Percentiles rank a stretch among this genome's conserved stretches.
phyloP scores from a whole-genome alignment of 768 basidiomycete genomes.

The Auricularia sp. region DNA sequence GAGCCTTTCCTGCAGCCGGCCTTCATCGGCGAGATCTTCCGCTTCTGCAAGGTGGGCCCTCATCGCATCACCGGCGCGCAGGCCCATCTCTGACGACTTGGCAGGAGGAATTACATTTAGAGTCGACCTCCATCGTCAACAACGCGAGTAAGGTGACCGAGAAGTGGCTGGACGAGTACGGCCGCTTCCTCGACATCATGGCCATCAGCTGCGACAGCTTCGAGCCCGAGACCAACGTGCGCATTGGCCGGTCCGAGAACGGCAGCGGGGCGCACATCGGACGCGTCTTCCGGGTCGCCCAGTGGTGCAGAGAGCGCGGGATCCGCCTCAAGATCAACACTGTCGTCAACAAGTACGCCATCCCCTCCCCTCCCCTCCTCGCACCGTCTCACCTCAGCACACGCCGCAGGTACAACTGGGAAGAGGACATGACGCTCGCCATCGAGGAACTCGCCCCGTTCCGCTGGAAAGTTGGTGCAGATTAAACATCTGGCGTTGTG shows the following conservation, averaged over 20 bases:
- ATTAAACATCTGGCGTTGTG: not conserved
- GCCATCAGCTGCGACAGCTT: slow-evolving; percentile 34
- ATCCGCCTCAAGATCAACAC: slow-evolving; percentile 31
- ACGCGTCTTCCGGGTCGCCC: slow-evolving; percentile 25
- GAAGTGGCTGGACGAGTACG: slow-evolving; percentile 30
- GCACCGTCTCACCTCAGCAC: not conserved
- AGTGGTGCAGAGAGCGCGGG: slow-evolving; percentile 25
- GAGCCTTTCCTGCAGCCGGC: slow-evolving; percentile 29
- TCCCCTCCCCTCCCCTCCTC: not conserved
- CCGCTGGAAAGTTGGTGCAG: slow-evolving; percentile 29
- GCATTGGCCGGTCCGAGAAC: slow-evolving; percentile 24
- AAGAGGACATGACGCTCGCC: slow-evolving; percentile 31
- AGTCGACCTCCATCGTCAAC: slow-evolving; percentile 25
- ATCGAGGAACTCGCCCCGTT: slow-evolving; percentile 24
- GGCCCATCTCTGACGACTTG: too few relatives aligned
- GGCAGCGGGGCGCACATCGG: slow-evolving; percentile 22
- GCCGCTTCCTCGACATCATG: slow-evolving; percentile 30
- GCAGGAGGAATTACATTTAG: slow-evolving; percentile 23
- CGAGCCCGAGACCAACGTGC: slow-evolving; percentile 25
- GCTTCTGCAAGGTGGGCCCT: slow-evolving; percentile 19
- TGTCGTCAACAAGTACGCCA: slow-evolving; percentile 21
- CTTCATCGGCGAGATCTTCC: slow-evolving; percentile 30
- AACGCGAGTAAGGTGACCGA: slow-evolving; percentile 33
- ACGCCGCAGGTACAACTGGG: slow-evolving; percentile 23
- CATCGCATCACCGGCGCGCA: too few relatives aligned